Percentiles rank a stretch among this genome's conserved stretches.
These are phyloP conservation scores for Ceratopteris richardii DNA, from an alignment of 75 land plant genomes.

Conservation along the genomic window DNA sequence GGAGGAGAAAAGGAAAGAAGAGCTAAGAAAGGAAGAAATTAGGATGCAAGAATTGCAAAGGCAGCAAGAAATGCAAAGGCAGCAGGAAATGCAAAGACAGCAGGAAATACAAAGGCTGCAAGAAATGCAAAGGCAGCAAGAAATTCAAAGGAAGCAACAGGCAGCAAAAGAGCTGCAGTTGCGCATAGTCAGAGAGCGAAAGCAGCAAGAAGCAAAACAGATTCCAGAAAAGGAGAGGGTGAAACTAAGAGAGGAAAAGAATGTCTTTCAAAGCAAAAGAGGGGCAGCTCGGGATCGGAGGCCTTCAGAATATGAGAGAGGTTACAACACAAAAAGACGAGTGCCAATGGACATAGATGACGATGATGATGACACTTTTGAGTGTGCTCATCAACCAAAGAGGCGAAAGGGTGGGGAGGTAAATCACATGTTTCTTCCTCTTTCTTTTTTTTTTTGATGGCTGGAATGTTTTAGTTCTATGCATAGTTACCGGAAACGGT, in stretches of 20 bases:
- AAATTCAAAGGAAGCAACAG: slow-evolving; percentile 14
- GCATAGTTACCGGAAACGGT: too few relatives aligned
- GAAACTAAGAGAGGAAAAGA: not conserved
- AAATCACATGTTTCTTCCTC: too few relatives aligned
- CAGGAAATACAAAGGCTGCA: slow-evolving; percentile 39
- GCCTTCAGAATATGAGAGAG: not conserved
- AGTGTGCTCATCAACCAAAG: slow-evolving; percentile 38
- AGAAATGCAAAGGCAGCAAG: slow-evolving; percentile 28
- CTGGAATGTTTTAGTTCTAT: too few relatives aligned
- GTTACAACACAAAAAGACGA: slow-evolving; percentile 21
- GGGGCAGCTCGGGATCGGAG: slow-evolving; percentile 6
- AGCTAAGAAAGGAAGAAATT: slow-evolving; percentile 17
- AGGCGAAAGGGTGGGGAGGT: slow-evolving; percentile 88
- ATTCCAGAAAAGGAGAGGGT: slow-evolving; percentile 36
- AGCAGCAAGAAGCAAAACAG: slow-evolving; percentile 38
- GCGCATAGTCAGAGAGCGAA: slow-evolving; percentile 25
- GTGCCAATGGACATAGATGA: slow-evolving; percentile 31
- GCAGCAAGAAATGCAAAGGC: slow-evolving; percentile 41
- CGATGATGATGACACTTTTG: slow-evolving; percentile 34
- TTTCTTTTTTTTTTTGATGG: too few relatives aligned
- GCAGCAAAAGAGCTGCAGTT: slow-evolving; percentile 37
- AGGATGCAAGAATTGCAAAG: slow-evolving; percentile 13
- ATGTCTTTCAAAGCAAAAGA: not conserved
- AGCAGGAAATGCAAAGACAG: slow-evolving; percentile 38
- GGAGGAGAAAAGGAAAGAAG: slow-evolving; percentile 17